A percentile compares a stretch with the other conserved stretches of the same genome.
phyloP scores from a whole-genome alignment of 352 stramenopile species.

The Phytophthora chlamydospora region DNA sequence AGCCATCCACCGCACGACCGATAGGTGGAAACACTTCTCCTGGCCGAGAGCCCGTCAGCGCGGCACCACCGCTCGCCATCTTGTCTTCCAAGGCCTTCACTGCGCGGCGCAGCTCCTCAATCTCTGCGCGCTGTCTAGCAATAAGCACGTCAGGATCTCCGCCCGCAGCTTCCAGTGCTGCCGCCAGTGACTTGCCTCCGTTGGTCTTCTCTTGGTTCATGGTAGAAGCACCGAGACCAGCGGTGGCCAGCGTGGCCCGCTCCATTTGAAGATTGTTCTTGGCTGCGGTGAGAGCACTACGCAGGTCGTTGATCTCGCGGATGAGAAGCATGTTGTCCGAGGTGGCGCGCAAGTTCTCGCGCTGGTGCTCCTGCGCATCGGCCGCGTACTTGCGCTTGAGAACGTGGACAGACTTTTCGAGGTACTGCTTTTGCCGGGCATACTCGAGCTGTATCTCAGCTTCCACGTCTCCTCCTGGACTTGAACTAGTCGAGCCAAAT shows the following conservation, averaged over 20 bases:
- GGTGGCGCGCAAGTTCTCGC: conserved; percentile 64
- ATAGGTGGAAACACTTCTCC: conserved; percentile 42
- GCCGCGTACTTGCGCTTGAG: conserved; percentile 89
- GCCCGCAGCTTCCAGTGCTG: conserved; percentile 28
- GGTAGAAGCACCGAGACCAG: conserved; percentile 22
- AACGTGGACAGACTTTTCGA: conserved; percentile 92
- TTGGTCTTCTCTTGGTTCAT: conserved; percentile 34
- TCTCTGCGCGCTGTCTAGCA: conserved; percentile 61
- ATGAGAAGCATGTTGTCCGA: conserved; percentile 92
- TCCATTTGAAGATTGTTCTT: conserved; percentile 88
- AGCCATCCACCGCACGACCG: conserved; percentile 40
- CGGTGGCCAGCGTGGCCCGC: conserved; percentile 46
- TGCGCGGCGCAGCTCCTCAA: conserved; percentile 80
- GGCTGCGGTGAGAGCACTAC: conserved; percentile 66
- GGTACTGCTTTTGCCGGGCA: conserved; percentile 90
- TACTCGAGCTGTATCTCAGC: conserved; percentile 88
- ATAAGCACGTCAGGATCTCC: conserved; percentile 65
- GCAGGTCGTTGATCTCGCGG: conserved; percentile 93
- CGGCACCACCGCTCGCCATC: conserved; percentile 29
- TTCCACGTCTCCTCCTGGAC: conserved; percentile 58
- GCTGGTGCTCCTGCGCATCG: conserved; percentile 70
- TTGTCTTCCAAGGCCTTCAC: conserved; percentile 80
- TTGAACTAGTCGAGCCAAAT: conserved; percentile 17
- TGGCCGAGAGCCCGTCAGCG: conserved; percentile 9
- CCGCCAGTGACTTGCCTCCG: conserved; percentile 22